Evolutionary conservation across 2,329 filamentous ascomycete species (phyloP).

Genomic region (Juglanconis juglandina): DNA sequence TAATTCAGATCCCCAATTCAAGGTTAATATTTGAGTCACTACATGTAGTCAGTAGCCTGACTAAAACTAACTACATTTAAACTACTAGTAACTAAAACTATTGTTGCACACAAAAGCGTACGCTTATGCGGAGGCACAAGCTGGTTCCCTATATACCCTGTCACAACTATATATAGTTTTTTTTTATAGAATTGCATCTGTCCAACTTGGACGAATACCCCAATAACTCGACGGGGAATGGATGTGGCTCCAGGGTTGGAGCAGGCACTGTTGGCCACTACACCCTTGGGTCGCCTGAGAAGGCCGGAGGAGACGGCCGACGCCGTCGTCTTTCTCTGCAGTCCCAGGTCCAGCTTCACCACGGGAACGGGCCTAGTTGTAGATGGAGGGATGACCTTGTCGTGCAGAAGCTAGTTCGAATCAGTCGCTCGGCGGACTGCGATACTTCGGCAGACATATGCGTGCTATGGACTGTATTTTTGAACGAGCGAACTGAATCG

Average conservation of each 20-base stretch:
- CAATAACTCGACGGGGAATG: constrained; percentile 8
- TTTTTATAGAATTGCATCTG: not conserved
- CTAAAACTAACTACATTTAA: no score
- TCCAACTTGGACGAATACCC: constrained; percentile 10
- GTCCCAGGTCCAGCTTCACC: constrained; percentile 2
- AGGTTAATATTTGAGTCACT: no score
- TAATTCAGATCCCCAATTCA: not conserved
- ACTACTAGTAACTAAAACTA: no score
- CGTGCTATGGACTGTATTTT: no score
- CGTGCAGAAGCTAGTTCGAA: not conserved
- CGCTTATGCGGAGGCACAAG: no score
- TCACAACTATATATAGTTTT: no score
- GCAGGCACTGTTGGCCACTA: constrained; percentile 3
- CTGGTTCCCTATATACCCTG: no score
- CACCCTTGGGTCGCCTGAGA: constrained; percentile 7
- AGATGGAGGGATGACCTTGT: constrained; percentile 10
- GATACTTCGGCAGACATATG: no score
- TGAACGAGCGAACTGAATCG: no score
- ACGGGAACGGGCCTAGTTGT: constrained; percentile 1
- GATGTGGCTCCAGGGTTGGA: constrained; percentile 11
- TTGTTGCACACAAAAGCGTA: no score
- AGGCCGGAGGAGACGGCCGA: constrained; percentile 10
- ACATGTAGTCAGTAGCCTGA: no score
- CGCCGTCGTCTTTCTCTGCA: constrained; percentile 9
- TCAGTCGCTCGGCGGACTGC: no score